phyloP scores from a whole-genome alignment of 495 filamentous ascomycete genomes.

The Penicillium turbatum region DNA sequence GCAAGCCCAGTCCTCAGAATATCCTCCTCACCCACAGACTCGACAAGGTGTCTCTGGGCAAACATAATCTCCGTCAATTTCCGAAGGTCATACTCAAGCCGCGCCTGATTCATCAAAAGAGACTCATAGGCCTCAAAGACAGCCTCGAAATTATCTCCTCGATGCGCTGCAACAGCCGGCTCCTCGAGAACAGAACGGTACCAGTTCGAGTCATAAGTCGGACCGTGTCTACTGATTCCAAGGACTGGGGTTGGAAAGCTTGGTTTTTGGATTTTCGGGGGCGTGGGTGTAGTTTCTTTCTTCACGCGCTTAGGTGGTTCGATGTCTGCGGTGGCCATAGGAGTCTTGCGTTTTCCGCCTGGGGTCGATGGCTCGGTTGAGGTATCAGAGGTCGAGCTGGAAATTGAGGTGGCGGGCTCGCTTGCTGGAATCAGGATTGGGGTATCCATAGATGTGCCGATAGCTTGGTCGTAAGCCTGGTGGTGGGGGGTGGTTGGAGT shows the following conservation, averaged over 20 bases:
- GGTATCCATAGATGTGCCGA: too few species aligned
- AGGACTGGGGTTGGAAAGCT: background rate
- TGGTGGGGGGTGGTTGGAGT: too few species aligned
- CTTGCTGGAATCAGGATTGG: too few species aligned
- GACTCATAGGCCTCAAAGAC: background rate
- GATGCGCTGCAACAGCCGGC: background rate
- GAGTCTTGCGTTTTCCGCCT: background rate
- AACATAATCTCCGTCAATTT: background rate
- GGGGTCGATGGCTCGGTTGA: background rate
- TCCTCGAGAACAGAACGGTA: background rate
- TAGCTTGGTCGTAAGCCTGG: too few species aligned
- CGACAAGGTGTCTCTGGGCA: background rate
- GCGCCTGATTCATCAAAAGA: background rate
- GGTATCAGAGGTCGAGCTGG: background rate
- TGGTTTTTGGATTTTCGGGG: background rate
- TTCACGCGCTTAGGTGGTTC: background rate
- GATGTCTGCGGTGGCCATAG: background rate
- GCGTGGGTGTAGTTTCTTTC: background rate
- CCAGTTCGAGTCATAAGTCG: background rate
- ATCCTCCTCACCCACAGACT: background rate
- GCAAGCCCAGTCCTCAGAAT: too few species aligned
- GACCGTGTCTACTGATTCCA: background rate
- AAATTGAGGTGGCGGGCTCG: too few species aligned
- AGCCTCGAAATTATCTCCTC: background rate
- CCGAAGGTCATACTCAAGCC: background rate